Base-by-base conservation (phyloP, 306 rosid species). In the Hylodesmum podocarpum region DNA sequence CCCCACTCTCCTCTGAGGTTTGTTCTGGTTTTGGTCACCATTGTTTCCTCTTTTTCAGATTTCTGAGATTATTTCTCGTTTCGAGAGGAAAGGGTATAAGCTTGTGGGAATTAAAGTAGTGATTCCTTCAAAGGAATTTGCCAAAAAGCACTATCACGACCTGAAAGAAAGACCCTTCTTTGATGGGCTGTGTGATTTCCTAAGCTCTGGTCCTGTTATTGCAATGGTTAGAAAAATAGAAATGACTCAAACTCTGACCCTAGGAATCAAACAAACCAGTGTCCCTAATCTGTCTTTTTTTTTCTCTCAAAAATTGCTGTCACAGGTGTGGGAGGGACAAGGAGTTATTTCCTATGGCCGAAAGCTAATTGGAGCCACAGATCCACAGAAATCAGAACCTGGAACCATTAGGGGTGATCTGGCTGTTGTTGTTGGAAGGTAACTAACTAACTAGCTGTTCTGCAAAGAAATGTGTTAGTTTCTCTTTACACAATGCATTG, bases 391-490 rank as follows among this genome's bases (percentile, higher is more conserved):
- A 68, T 95, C 98, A 53, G 98, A 88, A 68, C 98, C 98, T 8
- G 98, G 98, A 80, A 92, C 97, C 67, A 95, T 92, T 70, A 85
- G 97, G 84, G 98, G 97, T 14, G 98, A 95, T 84, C 85, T 95
- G 29, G 98, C 97, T 37, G 97, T 95, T 62, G 90, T 90, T 31
- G 97, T 95, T 80, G 98, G 98, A 84, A 92, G 99, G 98, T 95
- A 89, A 63, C 46, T 34, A n/a, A 15, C 43, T 95, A 89, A 63
- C 46, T 34, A n/a, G 7, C 43, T 69, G 18, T 54, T 58, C 57
- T 6, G 5, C 8, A 81, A 73, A 31, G 3, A 19, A 27, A 16
- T 19, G 1, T 58, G 55, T 49, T 74, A 29, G 31, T 49, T 77
- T 70, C 69, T 74, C 34, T 28, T 19, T 40, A 13, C 54, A 27